phyloP scores from a whole-genome alignment of 352 stramenopile genomes.

The Globisporangium paroecandrum region DNA sequence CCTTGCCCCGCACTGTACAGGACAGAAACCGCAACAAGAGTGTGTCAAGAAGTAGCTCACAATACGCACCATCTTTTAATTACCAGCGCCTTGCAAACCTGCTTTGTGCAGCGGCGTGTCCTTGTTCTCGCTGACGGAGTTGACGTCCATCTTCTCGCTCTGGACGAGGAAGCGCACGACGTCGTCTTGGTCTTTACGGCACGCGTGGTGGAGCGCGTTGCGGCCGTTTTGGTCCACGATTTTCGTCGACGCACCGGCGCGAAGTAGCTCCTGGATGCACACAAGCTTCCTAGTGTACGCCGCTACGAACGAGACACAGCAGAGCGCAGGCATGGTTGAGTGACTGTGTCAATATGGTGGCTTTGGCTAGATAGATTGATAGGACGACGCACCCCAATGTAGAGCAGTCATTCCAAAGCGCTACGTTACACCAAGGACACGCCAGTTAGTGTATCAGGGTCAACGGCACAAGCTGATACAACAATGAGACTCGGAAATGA shows the following conservation, averaged over 20 bases:
- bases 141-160: slow-evolving; percentile 49
- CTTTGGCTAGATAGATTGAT: not conserved
- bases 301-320: slow-evolving; percentile 23
- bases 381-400: slow-evolving; percentile 56
- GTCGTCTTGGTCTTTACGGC: slow-evolving; percentile 65
- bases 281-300: slow-evolving; percentile 55
- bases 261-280: slow-evolving; percentile 54
- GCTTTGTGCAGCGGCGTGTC: slow-evolving; percentile 82
- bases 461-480: not conserved
- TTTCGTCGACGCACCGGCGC: slow-evolving; percentile 35
- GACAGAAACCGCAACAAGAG: not conserved
- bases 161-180: slow-evolving; percentile 55
- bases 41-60: not conserved
- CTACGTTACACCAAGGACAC: slow-evolving; percentile 21
- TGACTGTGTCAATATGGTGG: not conserved
- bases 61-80: no score
- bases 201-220: slow-evolving; percentile 75
- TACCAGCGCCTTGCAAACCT: slow-evolving; percentile 24
- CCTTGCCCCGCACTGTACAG: slow-evolving; percentile 38
- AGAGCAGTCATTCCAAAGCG: slow-evolving; percentile 80
- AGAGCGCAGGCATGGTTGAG: not conserved
- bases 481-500: not conserved
- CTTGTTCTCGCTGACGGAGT: slow-evolving; percentile 56
- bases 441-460: not conserved
- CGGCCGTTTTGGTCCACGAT: slow-evolving; percentile 50